Evolutionary conservation across 2,329 filamentous ascomycete species (phyloP).

Genomic region (Talaromyces atroroseus): DNA sequence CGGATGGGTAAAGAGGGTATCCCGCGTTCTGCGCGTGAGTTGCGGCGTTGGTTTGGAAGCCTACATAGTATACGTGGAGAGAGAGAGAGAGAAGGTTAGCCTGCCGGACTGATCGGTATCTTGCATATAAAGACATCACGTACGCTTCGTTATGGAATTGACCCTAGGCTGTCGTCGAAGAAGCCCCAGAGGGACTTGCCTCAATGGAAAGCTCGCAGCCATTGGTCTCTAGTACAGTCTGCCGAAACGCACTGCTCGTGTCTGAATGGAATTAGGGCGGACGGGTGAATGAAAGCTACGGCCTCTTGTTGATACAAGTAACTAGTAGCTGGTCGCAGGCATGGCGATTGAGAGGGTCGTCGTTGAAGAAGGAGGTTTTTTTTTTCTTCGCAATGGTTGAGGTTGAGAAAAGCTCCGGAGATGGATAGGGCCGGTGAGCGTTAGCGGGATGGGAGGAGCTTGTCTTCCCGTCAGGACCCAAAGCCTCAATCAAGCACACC

Average conservation of each 20-base stretch:
- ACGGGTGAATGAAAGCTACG: background rate
- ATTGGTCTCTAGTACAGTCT: constrained; percentile 20
- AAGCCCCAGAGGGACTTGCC: constrained; percentile 30
- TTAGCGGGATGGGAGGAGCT: constrained; percentile 34
- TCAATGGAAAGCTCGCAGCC: constrained; percentile 29
- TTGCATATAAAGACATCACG: constrained; percentile 17
- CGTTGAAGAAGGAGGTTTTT: background rate
- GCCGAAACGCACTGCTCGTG: background rate
- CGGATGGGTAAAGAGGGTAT: constrained; percentile 63
- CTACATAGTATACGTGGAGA: constrained; percentile 17
- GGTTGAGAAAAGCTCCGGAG: constrained; percentile 16
- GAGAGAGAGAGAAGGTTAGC: background rate
- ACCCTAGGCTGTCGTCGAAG: constrained; percentile 30
- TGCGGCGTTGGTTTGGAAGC: constrained; percentile 32
- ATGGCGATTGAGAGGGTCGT: background rate
- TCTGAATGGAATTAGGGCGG: background rate
- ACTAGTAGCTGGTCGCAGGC: background rate
- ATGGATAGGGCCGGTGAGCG: constrained; percentile 22
- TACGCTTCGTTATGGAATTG: constrained; percentile 28
- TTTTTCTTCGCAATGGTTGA: constrained; percentile 9
- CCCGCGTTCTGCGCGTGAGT: constrained; percentile 36
- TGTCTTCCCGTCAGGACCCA: background rate
- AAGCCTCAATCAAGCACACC: too few species aligned
- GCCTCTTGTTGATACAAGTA: background rate
- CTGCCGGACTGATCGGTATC: background rate